Percentiles rank a stretch among this genome's conserved stretches.
phyloP scores from a whole-genome alignment of 768 basidiomycete species.

The Termitomyces sp. region DNA sequence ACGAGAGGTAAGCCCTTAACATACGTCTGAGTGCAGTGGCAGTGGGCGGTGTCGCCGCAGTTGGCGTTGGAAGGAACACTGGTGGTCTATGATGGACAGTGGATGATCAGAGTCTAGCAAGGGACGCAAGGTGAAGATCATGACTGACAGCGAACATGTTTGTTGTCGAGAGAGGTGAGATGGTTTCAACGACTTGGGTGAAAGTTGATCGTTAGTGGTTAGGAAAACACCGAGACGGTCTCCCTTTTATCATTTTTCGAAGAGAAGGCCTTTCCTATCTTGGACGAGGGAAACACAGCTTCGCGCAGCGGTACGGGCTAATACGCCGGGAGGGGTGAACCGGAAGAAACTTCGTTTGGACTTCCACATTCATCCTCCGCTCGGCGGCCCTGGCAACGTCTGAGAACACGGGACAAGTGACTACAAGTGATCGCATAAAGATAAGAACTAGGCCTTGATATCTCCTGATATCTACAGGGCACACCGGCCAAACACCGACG shows the following conservation, averaged over 20 bases:
- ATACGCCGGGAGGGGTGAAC: background rate
- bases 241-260: background rate
- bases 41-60: slow-evolving; percentile 21
- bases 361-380: background rate
- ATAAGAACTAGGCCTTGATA: background rate
- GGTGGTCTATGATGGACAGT: slow-evolving; percentile 18
- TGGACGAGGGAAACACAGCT: background rate
- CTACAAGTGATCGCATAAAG: background rate
- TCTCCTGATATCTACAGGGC: background rate
- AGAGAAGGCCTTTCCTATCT: slow-evolving; percentile 1
- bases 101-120: background rate
- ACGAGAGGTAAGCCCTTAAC: background rate
- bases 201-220: background rate
- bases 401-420: background rate
- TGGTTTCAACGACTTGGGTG: background rate
- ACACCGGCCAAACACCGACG: background rate
- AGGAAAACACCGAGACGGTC: background rate
- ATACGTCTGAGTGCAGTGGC: slow-evolving; percentile 23
- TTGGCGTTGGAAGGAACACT: slow-evolving; percentile 24
- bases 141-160: slow-evolving; percentile 15
- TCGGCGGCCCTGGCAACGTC: background rate
- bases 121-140: background rate
- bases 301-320: background rate
- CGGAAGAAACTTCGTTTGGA: background rate
- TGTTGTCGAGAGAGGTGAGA: background rate